These are phyloP conservation scores for Chlamydomonas urium DNA, from an alignment of 139 green algal species.

Conservation along the genomic window DNA sequence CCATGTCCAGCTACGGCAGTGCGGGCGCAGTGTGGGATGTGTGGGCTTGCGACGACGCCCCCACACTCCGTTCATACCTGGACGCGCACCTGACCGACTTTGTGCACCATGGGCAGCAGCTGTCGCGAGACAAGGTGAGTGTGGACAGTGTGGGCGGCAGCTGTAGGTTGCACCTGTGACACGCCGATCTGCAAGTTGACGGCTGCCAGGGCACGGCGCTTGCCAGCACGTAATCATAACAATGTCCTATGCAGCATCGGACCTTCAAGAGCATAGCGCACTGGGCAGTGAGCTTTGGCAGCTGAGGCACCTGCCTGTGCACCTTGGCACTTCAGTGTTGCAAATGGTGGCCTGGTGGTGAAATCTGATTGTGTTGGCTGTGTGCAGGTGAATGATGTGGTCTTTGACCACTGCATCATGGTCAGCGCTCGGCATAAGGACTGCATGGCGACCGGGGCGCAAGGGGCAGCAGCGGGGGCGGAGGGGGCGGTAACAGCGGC, in stretches of 20 bases:
- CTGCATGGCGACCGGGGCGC: slow-evolving; percentile 6
- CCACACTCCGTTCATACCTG: slow-evolving; percentile 43
- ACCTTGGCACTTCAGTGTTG: too few species aligned
- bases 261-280: too few species aligned
- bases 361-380: too few species aligned
- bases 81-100: slow-evolving; percentile 38
- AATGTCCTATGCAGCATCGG: too few species aligned
- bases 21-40: slow-evolving; percentile 87
- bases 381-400: slow-evolving; percentile 19
- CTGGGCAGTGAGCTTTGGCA: too few species aligned
- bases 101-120: slow-evolving; percentile 25
- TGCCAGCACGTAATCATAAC: not conserved
- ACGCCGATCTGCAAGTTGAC: too few species aligned
- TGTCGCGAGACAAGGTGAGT: slow-evolving; percentile 24
- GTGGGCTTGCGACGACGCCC: slow-evolving; percentile 25
- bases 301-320: too few species aligned
- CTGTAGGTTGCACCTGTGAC: too few species aligned
- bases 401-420: slow-evolving; percentile 25
- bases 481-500: too few species aligned
- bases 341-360: too few species aligned
- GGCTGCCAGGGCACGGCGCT: not conserved
- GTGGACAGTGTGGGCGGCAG: not conserved
- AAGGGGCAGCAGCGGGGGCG: too few species aligned
- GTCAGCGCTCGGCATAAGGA: slow-evolving; percentile 3
- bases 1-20: not conserved